phyloP scores from a whole-genome alignment of 345 rosid genomes.

The Bruguiera gymnorhiza region DNA sequence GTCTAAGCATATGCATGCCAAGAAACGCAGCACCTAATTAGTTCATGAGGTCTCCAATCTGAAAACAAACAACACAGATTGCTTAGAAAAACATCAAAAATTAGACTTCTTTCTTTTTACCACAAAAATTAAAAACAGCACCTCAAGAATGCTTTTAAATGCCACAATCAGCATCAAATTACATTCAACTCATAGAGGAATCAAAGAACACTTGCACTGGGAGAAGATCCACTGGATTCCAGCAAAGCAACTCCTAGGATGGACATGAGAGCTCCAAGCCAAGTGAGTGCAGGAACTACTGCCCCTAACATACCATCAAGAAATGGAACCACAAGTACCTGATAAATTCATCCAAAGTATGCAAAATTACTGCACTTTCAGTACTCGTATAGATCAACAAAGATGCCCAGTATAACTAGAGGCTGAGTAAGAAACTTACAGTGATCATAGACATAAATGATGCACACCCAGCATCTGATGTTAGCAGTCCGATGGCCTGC shows the following conservation, averaged over 20 bases:
- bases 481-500: conserved; percentile 54
- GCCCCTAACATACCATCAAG: conserved; percentile 74
- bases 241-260: conserved; percentile 54
- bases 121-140: background rate
- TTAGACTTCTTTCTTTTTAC: too few species aligned
- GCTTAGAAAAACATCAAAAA: too few species aligned
- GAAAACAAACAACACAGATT: conserved; percentile 5
- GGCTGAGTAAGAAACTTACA: conserved; percentile 31
- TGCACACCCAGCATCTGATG: conserved; percentile 64
- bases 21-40: conserved; percentile 60
- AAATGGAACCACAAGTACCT: conserved; percentile 68
- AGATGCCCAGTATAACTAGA: background rate
- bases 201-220: conserved; percentile 34
- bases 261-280: conserved; percentile 63
- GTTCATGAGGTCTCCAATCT: conserved; percentile 66
- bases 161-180: background rate
- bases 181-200: background rate
- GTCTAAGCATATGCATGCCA: conserved; percentile 65
- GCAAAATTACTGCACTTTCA: conserved; percentile 13
- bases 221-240: conserved; percentile 63
- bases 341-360: conserved; percentile 23
- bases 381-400: conserved; percentile 10
- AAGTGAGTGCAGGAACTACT: conserved; percentile 49
- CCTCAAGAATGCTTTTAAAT: background rate
- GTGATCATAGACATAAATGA: conserved; percentile 52